Evolutionary conservation across 208 protist genomes (phyloP).

Genomic region (Wallacemonas rigidus): DNA sequence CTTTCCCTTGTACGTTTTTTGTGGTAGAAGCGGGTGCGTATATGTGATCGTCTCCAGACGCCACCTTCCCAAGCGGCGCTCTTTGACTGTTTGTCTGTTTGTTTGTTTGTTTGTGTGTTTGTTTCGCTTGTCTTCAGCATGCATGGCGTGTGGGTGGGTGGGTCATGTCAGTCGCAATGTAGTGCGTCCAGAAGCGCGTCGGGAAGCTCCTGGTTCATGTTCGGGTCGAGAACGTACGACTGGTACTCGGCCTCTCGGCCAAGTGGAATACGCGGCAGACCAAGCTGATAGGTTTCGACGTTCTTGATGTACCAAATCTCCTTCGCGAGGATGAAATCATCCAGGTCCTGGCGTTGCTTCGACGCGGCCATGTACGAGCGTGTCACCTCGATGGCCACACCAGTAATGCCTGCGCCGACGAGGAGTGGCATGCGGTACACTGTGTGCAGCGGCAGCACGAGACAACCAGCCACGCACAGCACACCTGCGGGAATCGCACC

Average conservation of each 20-base stretch:
- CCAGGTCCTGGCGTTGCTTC: conserved; percentile 79
- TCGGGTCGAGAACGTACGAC: conserved; percentile 50
- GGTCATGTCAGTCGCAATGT: conserved; percentile 23
- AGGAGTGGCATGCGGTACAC: conserved; percentile 80
- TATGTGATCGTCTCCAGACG: too few relatives aligned
- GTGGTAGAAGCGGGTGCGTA: too few relatives aligned
- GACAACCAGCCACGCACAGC: conserved; percentile 57
- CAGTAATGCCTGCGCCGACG: conserved; percentile 62
- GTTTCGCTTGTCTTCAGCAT: conserved; percentile 2
- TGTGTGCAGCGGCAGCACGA: conserved; percentile 80
- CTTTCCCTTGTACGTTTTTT: too few relatives aligned
- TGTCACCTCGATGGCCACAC: conserved; percentile 71
- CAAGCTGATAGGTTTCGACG: conserved; percentile 86
- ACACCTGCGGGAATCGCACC: conserved; percentile 70
- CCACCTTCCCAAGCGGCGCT: too few relatives aligned
- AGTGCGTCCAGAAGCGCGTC: conserved; percentile 54
- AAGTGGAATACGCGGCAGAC: conserved; percentile 75
- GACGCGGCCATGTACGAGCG: conserved; percentile 79
- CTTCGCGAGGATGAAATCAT: conserved; percentile 87
- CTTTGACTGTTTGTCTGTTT: background rate
- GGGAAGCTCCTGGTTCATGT: conserved; percentile 40
- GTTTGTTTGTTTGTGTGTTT: background rate
- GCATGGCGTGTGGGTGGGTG: background rate
- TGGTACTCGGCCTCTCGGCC: conserved; percentile 76
- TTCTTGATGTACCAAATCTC: conserved; percentile 94